phyloP scores from a whole-genome alignment of 2,329 filamentous ascomycete genomes.

The Sporothrix curviconia region DNA sequence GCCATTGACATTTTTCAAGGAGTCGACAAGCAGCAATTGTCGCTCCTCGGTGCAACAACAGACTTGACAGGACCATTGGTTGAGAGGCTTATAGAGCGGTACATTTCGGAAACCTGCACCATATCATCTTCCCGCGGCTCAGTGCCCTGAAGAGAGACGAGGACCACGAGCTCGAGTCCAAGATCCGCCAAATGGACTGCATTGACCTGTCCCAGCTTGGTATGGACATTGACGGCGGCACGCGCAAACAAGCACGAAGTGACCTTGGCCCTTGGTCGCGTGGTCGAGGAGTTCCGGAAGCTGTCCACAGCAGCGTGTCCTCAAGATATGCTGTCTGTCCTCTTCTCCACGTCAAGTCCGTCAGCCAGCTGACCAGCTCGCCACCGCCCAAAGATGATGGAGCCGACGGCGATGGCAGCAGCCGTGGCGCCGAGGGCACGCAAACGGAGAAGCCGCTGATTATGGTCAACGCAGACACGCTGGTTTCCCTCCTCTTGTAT shows the following conservation, averaged over 20 bases:
- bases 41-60: conserved; percentile 83
- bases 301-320: conserved; percentile 71
- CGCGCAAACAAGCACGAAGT: conserved; percentile 75
- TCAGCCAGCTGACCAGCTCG: conserved; percentile 61
- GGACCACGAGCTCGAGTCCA: conserved; percentile 79
- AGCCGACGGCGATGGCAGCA: background rate
- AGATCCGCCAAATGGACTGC: conserved; percentile 87
- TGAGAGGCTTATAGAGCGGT: conserved; percentile 89
- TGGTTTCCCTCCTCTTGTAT: conserved; percentile 84
- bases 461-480: conserved; percentile 74
- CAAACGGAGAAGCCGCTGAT: conserved; percentile 47
- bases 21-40: conserved; percentile 93
- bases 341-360: conserved; percentile 77
- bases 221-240: conserved; percentile 74
- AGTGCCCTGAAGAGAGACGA: conserved; percentile 71
- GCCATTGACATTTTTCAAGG: conserved; percentile 94
- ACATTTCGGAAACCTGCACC: conserved; percentile 91
- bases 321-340: conserved; percentile 79
- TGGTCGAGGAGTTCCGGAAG: conserved; percentile 83
- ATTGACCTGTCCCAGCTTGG: conserved; percentile 94
- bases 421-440: background rate
- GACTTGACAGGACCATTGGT: conserved; percentile 88
- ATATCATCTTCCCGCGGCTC: conserved; percentile 77
- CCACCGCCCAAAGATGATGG: background rate
- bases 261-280: conserved; percentile 65